phyloP scores from a whole-genome alignment of 129 eudicot species.

The Saposhnikovia divaricata region DNA sequence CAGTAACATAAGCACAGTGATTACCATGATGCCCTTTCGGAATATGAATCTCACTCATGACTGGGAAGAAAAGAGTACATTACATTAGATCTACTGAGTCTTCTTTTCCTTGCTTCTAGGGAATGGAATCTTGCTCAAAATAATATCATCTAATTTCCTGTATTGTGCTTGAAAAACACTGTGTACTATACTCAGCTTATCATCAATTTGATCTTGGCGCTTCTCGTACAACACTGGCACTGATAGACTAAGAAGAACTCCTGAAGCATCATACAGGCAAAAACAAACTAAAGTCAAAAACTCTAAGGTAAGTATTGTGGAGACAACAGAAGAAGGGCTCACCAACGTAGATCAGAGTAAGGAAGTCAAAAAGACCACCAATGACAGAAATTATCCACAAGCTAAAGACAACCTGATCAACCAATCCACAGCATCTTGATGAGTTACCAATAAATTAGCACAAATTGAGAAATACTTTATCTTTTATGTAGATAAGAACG shows the following conservation, averaged over 20 bases:
- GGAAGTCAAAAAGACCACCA: constrained; percentile 76
- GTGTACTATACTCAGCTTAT: constrained; percentile 36
- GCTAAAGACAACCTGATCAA: constrained; percentile 54
- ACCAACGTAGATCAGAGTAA: constrained; percentile 79
- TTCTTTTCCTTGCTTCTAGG: constrained; percentile 58
- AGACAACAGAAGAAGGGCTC: constrained; percentile 20
- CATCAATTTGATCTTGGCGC: constrained; percentile 66
- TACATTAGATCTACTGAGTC: constrained; percentile 45
- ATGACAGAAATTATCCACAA: constrained; percentile 65
- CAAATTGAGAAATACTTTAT: neutral
- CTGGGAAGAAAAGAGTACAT: neutral
- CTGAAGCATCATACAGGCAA: constrained; percentile 28
- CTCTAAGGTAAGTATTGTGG: neutral
- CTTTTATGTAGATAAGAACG: neutral
- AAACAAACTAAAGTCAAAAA: neutral
- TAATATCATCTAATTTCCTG: constrained; percentile 32
- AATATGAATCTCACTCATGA: neutral
- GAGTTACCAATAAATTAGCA: neutral
- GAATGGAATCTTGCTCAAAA: constrained; percentile 45
- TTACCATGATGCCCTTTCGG: neutral
- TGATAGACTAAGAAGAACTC: constrained; percentile 62
- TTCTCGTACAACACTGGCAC: constrained; percentile 66
- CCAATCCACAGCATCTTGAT: constrained; percentile 3
- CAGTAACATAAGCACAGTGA: neutral
- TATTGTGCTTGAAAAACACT: constrained; percentile 29